Evolutionary conservation across 2,329 filamentous ascomycete genomes (phyloP), one percentile per base, ranked within the genome.

Genomic region (Claviceps digitariae): DNA sequence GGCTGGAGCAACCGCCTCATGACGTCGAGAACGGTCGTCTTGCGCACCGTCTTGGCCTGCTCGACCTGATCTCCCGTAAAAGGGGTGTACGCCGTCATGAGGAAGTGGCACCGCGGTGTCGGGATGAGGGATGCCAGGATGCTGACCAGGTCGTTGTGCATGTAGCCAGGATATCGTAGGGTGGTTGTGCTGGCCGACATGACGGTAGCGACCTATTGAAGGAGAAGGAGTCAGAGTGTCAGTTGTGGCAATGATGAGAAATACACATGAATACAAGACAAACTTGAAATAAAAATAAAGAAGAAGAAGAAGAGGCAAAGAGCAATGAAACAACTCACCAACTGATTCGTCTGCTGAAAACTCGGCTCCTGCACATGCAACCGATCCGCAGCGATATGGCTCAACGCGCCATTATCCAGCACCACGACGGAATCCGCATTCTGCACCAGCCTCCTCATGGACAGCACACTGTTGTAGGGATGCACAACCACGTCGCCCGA

Each of bases 151-250:
- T 98, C 93, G 69, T 98, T 98, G 75, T 98, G 93, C 93, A 98
- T 98, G 72, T 98, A 98, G 41, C 93, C 93, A 1, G 93, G 93
- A 67, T 98, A 98, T 65, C 93, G 82, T 50, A 98, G 81, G 2
- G 94, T 96, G 10, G 91, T 97, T 4, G 93, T 98, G 65, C 89
- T 94, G 41, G 93, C 93, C 38, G 90, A 96, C 93, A 98, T 98
- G 67, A 98, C 94, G 1, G 94, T 98, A 8, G 90, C 93, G 4
- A 93, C 79, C 81, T 86, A 48, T 8, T n/a, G n/a, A n/a, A n/a
- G n/a, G n/a, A n/a, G n/a, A 20, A 2, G 15, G 9, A 25, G n/a
- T 43, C n/a, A n/a, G n/a, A n/a, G 40, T 43, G 43, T 45, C 23
- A 25, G 13, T 8, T 9, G 15, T 4, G 25, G 13, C n/a, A n/a